Evolutionary conservation across 2,329 filamentous ascomycete species (phyloP).

Genomic region (Ophiocordyceps camponoti-floridani): DNA sequence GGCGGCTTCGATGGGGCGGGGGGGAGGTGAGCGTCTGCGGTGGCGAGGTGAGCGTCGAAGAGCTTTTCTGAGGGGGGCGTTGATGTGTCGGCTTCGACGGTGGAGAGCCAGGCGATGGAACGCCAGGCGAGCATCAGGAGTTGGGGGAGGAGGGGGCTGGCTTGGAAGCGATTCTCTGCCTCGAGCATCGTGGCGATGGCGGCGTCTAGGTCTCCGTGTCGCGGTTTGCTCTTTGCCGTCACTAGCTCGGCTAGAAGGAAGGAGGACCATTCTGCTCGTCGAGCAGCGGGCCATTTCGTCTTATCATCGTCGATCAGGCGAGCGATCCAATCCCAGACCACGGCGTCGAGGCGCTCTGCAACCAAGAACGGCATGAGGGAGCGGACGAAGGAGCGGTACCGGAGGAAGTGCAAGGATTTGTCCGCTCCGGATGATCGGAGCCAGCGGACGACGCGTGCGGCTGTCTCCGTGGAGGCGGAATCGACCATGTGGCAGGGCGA

Average conservation of each 20-base stretch:
- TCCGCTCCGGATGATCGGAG: conserved; percentile 31
- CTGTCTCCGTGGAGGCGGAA: conserved; percentile 24
- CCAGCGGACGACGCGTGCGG: conserved; percentile 32
- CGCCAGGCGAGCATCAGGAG: conserved; percentile 26
- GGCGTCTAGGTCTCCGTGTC: conserved; percentile 24
- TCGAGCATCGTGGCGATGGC: conserved; percentile 30
- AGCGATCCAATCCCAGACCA: conserved; percentile 34
- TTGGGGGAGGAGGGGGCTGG: conserved; percentile 14
- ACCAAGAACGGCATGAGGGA: conserved; percentile 30
- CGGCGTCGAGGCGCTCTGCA: conserved; percentile 30
- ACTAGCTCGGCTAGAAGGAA: conserved; percentile 22
- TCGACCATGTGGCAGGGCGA: conserved; percentile 6
- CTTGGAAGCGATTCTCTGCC: conserved; percentile 23
- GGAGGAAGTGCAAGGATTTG: conserved; percentile 25
- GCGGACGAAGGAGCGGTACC: conserved; percentile 17
- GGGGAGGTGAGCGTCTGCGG: conserved; percentile 21
- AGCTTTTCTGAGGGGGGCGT: conserved; percentile 25
- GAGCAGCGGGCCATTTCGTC: conserved; percentile 5
- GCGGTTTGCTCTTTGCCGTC: conserved; percentile 19
- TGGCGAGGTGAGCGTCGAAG: conserved; percentile 33
- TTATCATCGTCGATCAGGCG: conserved; percentile 16
- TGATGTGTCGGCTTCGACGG: conserved; percentile 27
- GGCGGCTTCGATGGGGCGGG: conserved; percentile 26
- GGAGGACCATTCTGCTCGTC: conserved; percentile 11
- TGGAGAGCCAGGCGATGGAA: conserved; percentile 31